These are phyloP conservation scores for Bipolaris bicolor DNA, from an alignment of 2,329 filamentous ascomycete genomes.

Conservation along the genomic window DNA sequence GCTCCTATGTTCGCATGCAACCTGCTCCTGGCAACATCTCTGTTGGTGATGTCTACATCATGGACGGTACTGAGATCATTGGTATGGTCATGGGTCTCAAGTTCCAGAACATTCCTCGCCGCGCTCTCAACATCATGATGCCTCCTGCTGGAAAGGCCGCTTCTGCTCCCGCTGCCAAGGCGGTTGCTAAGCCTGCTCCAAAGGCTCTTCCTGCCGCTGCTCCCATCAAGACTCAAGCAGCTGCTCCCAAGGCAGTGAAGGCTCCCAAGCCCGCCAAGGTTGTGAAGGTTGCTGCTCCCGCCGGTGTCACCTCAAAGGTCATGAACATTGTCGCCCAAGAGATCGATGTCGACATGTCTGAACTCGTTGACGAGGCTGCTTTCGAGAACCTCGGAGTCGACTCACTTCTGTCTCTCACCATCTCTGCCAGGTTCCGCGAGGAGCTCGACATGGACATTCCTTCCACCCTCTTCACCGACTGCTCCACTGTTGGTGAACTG, in stretches of 20 bases:
- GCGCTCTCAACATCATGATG: slow-evolving; percentile 69
- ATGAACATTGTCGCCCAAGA: slow-evolving; percentile 73
- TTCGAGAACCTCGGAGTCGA: slow-evolving; percentile 69
- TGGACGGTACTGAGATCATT: slow-evolving; percentile 64
- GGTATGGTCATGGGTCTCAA: slow-evolving; percentile 67
- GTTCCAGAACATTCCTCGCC: slow-evolving; percentile 71
- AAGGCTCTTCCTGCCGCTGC: slow-evolving; percentile 47
- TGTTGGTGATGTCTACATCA: slow-evolving; percentile 66
- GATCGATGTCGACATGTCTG: slow-evolving; percentile 63
- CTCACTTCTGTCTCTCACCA: slow-evolving; percentile 66
- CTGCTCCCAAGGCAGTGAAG: slow-evolving; percentile 53
- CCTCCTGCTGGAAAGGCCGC: slow-evolving; percentile 61
- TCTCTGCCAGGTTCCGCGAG: slow-evolving; percentile 67
- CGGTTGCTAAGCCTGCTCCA: slow-evolving; percentile 45
- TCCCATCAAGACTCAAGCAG: slow-evolving; percentile 37
- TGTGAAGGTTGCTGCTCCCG: slow-evolving; percentile 51
- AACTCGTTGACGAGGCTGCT: slow-evolving; percentile 65
- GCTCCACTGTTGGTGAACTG: slow-evolving; percentile 65
- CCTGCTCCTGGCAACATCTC: slow-evolving; percentile 61
- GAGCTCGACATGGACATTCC: slow-evolving; percentile 65
- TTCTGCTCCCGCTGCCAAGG: slow-evolving; percentile 33
- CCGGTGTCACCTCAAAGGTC: slow-evolving; percentile 59
- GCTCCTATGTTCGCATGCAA: slow-evolving; percentile 68
- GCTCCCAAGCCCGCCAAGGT: slow-evolving; percentile 57
- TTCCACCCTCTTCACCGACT: slow-evolving; percentile 65